Base-by-base conservation (phyloP, 2,329 filamentous ascomycete species). In the Phyllosticta citrichinensis region DNA sequence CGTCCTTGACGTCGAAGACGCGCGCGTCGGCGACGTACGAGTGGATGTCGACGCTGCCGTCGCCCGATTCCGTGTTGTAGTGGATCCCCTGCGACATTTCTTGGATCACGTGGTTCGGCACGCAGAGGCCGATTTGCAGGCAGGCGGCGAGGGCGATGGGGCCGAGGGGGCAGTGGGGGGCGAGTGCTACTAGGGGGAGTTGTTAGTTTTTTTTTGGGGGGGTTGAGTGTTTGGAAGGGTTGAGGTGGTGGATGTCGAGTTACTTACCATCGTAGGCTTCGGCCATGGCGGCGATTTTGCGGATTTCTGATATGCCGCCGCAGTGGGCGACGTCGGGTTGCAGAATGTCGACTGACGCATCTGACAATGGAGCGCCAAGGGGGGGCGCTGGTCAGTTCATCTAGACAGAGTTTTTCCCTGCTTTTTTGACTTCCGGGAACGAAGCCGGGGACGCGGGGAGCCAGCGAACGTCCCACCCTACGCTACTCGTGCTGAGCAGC, bases 51-150 rank as follows among this genome's bases (percentile, higher is more conserved):
- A 70, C 65, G 33, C 33, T 40, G 33, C 33, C 33, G 30, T 69
- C 70, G 0, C 72, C 73, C 1, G 67, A 70, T 6, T 61, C 60
- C 17, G 60, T 61, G 63, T 92, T 92, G 69, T 91, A 92, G 70
- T 92, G 89, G 66, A 92, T 91, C 0, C 88, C 88, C 30, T 91
- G 68, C 58, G 84, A 87, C 88, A 91, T 91, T 71, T 91, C 88
- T 68, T 89, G 84, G 33, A 91, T 91, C 0, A 81, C 82, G 69
- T 90, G 70, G 87, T 91, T 20, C 79, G 80, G 20, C 76, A 83
- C 10, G 74, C 76, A 20, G 81, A 77, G 68, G 24, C 83, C 85
- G 1, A 91, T 81, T 64, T 91, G 87, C 51, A 90, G 77, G 60
- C 81, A 85, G 0, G 88, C 88, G 0, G 88, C 88, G 17, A 91